Conservation (phyloP, 2,329 filamentous ascomycete species). For the Stylonectria norvegica region DNA sequence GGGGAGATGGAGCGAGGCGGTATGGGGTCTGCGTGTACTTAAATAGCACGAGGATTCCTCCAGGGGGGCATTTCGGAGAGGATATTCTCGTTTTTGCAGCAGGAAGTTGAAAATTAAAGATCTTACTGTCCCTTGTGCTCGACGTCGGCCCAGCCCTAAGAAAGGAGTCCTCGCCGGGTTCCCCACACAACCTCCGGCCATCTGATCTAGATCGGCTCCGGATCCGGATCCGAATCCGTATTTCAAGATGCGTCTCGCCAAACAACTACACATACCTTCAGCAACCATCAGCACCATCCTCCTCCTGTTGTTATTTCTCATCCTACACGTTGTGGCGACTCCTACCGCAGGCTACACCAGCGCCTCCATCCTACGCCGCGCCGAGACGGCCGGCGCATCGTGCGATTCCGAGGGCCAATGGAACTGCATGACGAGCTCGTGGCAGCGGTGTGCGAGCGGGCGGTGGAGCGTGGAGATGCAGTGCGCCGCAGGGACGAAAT, state of each 20-base stretch:
- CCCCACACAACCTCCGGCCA: conserved; percentile 16
- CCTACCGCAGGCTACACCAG: not conserved
- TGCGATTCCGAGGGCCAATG: conserved; percentile 50
- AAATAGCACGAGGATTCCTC: not conserved
- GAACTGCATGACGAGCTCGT: conserved; percentile 50
- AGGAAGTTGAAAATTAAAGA: not conserved
- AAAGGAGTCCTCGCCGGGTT: not conserved
- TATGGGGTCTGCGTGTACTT: conserved; percentile 9
- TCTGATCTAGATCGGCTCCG: conserved; percentile 11
- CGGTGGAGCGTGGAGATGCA: conserved; percentile 44
- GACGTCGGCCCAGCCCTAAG: not conserved
- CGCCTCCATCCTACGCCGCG: conserved; percentile 15
- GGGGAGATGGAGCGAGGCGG: conserved; percentile 9
- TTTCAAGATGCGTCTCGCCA: not conserved
- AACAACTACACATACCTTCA: conserved; percentile 9
- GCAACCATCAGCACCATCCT: conserved; percentile 2
- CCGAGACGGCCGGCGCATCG: conserved; percentile 33
- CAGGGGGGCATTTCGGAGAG: not conserved
- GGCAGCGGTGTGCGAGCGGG: conserved; percentile 49
- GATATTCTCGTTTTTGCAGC: not conserved
- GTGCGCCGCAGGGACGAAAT: conserved; percentile 45
- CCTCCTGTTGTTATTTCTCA: conserved; percentile 12
- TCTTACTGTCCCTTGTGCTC: not conserved
- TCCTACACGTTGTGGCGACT: conserved; percentile 2
- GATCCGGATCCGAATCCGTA: conserved; percentile 3